Base-by-base conservation (phyloP, 1,284 basidiomycete species). In the Chiua sp. region DNA sequence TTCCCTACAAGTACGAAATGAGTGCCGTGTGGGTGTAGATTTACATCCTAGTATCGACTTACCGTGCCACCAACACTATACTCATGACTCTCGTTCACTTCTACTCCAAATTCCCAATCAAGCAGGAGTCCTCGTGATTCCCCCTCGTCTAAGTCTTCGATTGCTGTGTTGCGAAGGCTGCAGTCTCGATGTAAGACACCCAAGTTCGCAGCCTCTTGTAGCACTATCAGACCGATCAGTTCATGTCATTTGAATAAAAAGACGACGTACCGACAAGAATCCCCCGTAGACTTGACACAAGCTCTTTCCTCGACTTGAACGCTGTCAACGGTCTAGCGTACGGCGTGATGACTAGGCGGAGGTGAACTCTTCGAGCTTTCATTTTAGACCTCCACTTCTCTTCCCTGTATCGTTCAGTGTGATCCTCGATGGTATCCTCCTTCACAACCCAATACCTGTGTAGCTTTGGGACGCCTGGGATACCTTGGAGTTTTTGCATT, bases 351-450 rank as follows among this genome's bases (percentile, higher is more conserved):
- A 48, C 35, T 11, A 55, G 22, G 7, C 26, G 26, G n/a, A 55
- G 33, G 15, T 55, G 47, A 18, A 48, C 35, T 12, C 47, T 47
- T 22, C 15, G 23, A 48, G 35, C 26, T 28, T 55, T 55, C 53
- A 55, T 48, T n/a, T 39, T 55, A 20, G 18, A 28, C 30, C 23
- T n/a, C 53, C 53, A 54, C 33, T 54, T 48, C 46, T 37, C 33
- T 20, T 44, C 46, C 28, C 33, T 22, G 33, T 55, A 55, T 28
- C 46, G 35, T 37, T 37, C 35, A 37, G 35, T 37, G 35, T 37
- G 7, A 15, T 37, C 35, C 35, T 37, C 13, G 35, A 37, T 13
- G 35, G 35, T 13, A 37, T 37, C 20, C 20, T 55, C 53, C 15
- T 55, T 16, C 46, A 55, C 33, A 30, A 55, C 10, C 16, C 46